phyloP scores from a whole-genome alignment of 495 filamentous ascomycete species.

The Penicillium coprophilum region DNA sequence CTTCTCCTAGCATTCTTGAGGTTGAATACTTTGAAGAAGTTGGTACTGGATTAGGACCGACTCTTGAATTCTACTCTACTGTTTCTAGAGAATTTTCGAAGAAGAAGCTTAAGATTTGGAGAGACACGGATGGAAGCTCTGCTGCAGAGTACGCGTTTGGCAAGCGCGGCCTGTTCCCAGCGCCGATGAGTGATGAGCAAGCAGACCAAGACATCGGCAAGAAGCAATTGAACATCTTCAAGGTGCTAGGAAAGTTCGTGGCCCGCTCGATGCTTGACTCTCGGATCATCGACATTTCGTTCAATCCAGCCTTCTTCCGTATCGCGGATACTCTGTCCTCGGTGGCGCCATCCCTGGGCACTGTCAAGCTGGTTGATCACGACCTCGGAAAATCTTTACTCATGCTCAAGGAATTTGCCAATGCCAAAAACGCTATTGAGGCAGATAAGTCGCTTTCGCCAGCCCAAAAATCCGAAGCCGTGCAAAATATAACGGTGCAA shows the following conservation, averaged over 20 bases:
- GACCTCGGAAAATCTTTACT: constrained; percentile 83
- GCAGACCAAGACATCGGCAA: constrained; percentile 72
- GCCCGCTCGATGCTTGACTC: constrained; percentile 98
- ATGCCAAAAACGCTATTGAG: constrained; percentile 77
- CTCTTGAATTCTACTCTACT: constrained; percentile 96
- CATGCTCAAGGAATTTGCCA: constrained; percentile 82
- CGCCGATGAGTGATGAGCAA: constrained; percentile 82
- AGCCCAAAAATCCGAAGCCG: constrained; percentile 66
- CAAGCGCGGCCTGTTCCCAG: constrained; percentile 83
- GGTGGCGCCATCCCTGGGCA: constrained; percentile 84
- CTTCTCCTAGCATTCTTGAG: constrained; percentile 90
- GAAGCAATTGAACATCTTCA: constrained; percentile 83
- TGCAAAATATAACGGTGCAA: constrained; percentile 67
- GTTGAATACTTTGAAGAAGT: constrained; percentile 99
- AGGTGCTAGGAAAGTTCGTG: constrained; percentile 94
- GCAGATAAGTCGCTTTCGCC: constrained; percentile 61
- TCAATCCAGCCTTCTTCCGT: constrained; percentile 97
- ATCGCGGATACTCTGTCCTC: constrained; percentile 72
- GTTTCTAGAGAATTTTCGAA: constrained; percentile 97
- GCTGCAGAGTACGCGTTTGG: constrained; percentile 83
- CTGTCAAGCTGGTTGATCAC: constrained; percentile 85
- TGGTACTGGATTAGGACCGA: constrained; percentile 93
- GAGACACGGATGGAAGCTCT: constrained; percentile 80
- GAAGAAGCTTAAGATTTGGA: constrained; percentile 95
- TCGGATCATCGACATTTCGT: constrained; percentile 94